phyloP scores from a whole-genome alignment of 148 eudicot genomes.

The Rhododendron ferrugineum region DNA sequence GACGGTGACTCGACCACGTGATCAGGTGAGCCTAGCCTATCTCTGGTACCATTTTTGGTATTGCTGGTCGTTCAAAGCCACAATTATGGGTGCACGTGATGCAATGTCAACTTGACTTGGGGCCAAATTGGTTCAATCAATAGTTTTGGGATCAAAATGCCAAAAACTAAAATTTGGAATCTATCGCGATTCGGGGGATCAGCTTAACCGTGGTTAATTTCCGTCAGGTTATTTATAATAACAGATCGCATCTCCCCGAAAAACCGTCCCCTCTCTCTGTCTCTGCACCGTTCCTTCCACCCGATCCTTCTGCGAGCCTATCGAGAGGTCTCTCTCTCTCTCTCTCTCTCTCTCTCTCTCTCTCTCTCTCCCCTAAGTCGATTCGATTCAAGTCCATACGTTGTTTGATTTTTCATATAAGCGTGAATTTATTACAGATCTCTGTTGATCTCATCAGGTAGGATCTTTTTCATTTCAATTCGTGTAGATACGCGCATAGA shows the following conservation, averaged over 20 bases:
- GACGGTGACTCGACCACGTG: too few species aligned
- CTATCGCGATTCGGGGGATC: too few species aligned
- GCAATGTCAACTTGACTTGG: too few species aligned
- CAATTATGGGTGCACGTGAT: too few species aligned
- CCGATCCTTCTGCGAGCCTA: slow-evolving; percentile 2
- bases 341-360: slow-evolving; percentile 2
- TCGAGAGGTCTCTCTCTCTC: not conserved
- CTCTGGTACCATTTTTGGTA: too few species aligned
- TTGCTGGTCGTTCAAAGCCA: too few species aligned
- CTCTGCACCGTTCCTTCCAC: not conserved
- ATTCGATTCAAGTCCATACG: not conserved
- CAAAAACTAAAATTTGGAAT: too few species aligned
- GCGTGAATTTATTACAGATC: not conserved
- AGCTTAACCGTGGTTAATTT: not conserved
- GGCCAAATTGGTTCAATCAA: too few species aligned
- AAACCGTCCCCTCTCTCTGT: not conserved
- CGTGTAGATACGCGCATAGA: not conserved
- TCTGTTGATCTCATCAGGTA: slow-evolving; percentile 1
- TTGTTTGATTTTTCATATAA: not conserved
- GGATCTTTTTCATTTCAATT: not conserved
- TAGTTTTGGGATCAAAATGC: too few species aligned
- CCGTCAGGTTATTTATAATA: not conserved
- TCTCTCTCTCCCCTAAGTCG: too few species aligned
- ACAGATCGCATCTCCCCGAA: not conserved
- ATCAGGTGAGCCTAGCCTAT: too few species aligned